These are phyloP conservation scores for Nakazawaea pomicola DNA, from an alignment of 805 yeast genomes.

Conservation along the genomic window DNA sequence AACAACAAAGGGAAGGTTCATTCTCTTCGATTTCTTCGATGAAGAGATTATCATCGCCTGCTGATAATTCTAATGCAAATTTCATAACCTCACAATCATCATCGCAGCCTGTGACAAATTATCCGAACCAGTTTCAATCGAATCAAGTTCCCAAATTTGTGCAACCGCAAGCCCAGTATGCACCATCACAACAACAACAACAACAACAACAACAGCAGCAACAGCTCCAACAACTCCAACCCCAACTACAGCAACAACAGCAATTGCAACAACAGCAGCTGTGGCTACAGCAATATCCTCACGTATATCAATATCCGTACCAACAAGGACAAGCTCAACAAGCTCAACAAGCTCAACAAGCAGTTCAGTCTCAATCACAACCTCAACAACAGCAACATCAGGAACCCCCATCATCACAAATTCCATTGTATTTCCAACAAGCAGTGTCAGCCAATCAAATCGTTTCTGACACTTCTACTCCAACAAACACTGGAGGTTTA, in stretches of 20 bases:
- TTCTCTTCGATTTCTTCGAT: not conserved
- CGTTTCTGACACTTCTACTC: too few relatives aligned
- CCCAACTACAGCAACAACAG: constrained; percentile 4
- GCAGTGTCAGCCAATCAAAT: not conserved
- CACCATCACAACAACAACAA: constrained; percentile 3
- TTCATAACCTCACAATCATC: not conserved
- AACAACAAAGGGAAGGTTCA: constrained; percentile 1
- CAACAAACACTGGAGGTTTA: not conserved
- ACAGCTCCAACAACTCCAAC: constrained; percentile 10
- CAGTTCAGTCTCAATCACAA: not conserved
- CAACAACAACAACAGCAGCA: constrained; percentile 10
- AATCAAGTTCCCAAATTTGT: constrained; percentile 8
- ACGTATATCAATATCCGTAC: not conserved
- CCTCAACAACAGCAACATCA: constrained; percentile 2
- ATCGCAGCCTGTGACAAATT: not conserved
- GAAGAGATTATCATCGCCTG: not conserved
- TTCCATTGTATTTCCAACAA: not conserved
- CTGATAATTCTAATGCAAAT: constrained; percentile 1
- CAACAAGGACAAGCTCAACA: not conserved
- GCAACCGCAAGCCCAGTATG: constrained; percentile 8
- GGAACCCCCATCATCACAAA: not conserved
- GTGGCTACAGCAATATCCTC: not conserved
- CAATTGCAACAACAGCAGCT: constrained; percentile 11
- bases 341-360: constrained; percentile 3
- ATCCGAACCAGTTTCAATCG: constrained; percentile 4